These are phyloP conservation scores for Fusarium foetens DNA, from an alignment of 2,329 filamentous ascomycete species.

Conservation along the genomic window DNA sequence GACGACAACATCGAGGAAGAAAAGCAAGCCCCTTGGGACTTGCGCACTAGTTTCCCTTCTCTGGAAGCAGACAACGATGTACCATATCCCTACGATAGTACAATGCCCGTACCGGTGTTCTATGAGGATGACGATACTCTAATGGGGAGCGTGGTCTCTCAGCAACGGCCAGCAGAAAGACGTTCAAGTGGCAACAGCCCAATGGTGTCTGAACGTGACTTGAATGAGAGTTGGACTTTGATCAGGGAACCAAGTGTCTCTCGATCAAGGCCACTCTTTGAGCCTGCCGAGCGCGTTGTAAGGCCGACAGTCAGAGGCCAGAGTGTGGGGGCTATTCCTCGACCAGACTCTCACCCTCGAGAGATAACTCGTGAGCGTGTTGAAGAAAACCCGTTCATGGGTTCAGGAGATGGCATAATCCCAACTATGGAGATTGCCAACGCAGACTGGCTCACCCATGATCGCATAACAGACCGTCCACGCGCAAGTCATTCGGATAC, in stretches of 20 bases:
- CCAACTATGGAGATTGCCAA: conserved; percentile 23
- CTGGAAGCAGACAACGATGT: conserved; percentile 20
- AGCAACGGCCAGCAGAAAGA: background rate
- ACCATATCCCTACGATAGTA: conserved; percentile 35
- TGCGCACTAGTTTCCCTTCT: conserved; percentile 18
- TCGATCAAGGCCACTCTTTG: background rate
- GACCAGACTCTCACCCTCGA: background rate
- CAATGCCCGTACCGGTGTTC: conserved; percentile 27
- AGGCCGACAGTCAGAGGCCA: background rate
- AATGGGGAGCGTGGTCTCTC: background rate
- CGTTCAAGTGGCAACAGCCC: conserved; percentile 2
- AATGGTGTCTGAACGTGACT: conserved; percentile 3
- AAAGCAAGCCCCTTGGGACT: conserved; percentile 14
- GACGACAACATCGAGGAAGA: conserved; percentile 9
- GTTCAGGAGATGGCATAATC: conserved; percentile 9
- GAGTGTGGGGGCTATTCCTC: background rate
- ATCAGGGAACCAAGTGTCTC: background rate
- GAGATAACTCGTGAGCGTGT: conserved; percentile 8
- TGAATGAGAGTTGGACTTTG: background rate
- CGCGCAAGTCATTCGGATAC: conserved; percentile 24
- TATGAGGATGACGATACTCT: conserved; percentile 8
- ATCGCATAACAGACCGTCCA: background rate
- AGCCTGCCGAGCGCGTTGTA: background rate
- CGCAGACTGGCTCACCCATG: conserved; percentile 22
- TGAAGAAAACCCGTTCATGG: conserved; percentile 32